Percentiles rank a stretch among this genome's conserved stretches.
Evolutionary conservation across 2,329 filamentous ascomycete genomes (phyloP).

Genomic region (Phoma sp.): DNA sequence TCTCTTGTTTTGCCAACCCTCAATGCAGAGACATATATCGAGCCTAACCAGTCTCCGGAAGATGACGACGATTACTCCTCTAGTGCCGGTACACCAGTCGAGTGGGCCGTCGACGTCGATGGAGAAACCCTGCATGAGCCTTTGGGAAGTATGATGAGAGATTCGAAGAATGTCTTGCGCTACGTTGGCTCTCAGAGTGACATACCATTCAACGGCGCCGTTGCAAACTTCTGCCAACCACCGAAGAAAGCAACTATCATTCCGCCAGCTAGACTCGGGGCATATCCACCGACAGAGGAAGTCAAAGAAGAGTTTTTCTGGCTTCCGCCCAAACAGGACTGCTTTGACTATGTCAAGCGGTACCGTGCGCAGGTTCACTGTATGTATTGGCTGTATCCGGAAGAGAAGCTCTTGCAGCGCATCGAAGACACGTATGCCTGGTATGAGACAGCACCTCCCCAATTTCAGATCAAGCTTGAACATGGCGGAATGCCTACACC

Average conservation of each 20-base stretch:
- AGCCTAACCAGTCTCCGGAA: conserved; percentile 34
- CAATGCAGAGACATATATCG: conserved; percentile 32
- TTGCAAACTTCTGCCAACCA: conserved; percentile 37
- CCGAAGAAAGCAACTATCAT: conserved; percentile 37
- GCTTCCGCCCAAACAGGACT: conserved; percentile 38
- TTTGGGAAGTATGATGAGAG: conserved; percentile 47
- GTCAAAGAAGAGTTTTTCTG: conserved; percentile 29
- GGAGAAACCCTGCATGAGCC: conserved; percentile 46
- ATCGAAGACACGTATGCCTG: conserved; percentile 42
- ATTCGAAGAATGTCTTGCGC: conserved; percentile 42
- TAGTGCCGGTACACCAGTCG: conserved; percentile 29
- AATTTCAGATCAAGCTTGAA: conserved; percentile 6
- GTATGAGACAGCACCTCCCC: conserved; percentile 7
- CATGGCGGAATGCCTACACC: conserved; percentile 4
- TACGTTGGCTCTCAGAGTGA: conserved; percentile 47
- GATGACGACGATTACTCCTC: conserved; percentile 32
- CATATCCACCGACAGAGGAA: conserved; percentile 38
- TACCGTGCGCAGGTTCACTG: conserved; percentile 47
- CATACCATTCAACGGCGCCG: conserved; percentile 47
- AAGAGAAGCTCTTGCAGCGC: conserved; percentile 39
- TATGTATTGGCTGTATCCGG: conserved; percentile 46
- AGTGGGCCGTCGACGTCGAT: conserved; percentile 22
- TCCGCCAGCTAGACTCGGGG: conserved; percentile 35
- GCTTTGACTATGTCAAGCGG: conserved; percentile 41
- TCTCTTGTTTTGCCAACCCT: conserved; percentile 32